Conservation (phyloP, 495 filamentous ascomycete genomes). For the Hypoxylon cercidicola region DNA sequence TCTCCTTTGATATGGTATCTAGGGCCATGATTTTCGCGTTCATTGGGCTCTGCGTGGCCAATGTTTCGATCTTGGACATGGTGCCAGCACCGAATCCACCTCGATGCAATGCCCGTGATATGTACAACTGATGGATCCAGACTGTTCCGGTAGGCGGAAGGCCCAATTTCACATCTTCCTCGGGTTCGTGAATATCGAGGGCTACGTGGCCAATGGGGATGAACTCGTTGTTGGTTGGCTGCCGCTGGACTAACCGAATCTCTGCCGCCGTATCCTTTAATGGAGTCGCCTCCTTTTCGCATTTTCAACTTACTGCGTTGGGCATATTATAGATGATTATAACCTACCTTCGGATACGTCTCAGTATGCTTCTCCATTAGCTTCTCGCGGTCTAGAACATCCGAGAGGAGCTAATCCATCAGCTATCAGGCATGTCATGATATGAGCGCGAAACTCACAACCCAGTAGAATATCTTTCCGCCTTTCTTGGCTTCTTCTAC, state of each 20-base stretch:
- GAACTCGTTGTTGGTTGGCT: constrained; percentile 44
- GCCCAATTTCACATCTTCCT: constrained; percentile 41
- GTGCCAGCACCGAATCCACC: constrained; percentile 52
- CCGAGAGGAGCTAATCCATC: constrained; percentile 39
- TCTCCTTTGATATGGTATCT: constrained; percentile 47
- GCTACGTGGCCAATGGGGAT: constrained; percentile 56
- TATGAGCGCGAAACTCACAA: constrained; percentile 33
- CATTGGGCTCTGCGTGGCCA: constrained; percentile 48
- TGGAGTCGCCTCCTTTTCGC: constrained; percentile 37
- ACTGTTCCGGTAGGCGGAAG: constrained; percentile 43
- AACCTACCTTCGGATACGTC: constrained; percentile 41
- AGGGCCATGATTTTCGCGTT: constrained; percentile 48
- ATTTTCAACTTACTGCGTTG: constrained; percentile 18
- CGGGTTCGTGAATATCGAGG: constrained; percentile 43
- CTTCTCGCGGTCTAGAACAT: constrained; percentile 39
- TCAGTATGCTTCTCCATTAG: constrained; percentile 39
- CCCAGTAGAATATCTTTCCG: constrained; percentile 47
- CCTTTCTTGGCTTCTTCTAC: constrained; percentile 41
- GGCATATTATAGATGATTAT: not conserved
- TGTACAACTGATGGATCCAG: constrained; percentile 52
- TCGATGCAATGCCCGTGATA: constrained; percentile 49
- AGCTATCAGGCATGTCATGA: constrained; percentile 11
- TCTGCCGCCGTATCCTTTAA: constrained; percentile 48
- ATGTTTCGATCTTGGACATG: constrained; percentile 48
- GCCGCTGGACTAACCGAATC: constrained; percentile 42